phyloP scores from a whole-genome alignment of 2,329 filamentous ascomycete genomes.

The Cordyceps cateniannulata region DNA sequence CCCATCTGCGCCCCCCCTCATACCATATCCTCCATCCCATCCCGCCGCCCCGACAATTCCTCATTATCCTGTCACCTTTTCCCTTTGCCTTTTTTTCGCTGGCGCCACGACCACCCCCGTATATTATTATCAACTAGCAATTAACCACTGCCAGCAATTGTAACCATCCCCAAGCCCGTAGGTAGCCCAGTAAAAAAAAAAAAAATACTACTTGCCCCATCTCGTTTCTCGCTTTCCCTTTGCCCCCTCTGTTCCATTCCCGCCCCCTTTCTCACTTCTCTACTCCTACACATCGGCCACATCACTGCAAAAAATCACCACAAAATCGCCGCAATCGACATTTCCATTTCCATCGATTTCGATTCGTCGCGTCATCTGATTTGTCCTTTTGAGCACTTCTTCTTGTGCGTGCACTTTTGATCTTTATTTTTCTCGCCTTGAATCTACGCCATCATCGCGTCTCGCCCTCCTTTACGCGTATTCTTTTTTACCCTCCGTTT shows the following conservation, averaged over 20 bases:
- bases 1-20: not conserved
- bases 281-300: constrained; percentile 24
- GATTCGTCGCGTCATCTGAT: constrained; percentile 26
- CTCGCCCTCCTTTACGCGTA: constrained; percentile 18
- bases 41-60: constrained; percentile 4
- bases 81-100: not conserved
- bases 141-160: constrained; percentile 15
- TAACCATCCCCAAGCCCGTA: constrained; percentile 22
- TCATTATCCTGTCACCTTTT: not conserved
- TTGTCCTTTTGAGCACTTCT: constrained; percentile 29
- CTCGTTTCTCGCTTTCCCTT: constrained; percentile 9
- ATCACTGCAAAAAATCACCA: constrained; percentile 23
- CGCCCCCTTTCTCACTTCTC: constrained; percentile 13
- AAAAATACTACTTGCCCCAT: constrained; percentile 1
- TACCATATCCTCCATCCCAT: not conserved
- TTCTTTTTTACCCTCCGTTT: not conserved
- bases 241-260: constrained; percentile 10
- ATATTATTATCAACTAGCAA: constrained; percentile 13
- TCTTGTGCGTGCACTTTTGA: constrained; percentile 26
- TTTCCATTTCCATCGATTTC: constrained; percentile 37
- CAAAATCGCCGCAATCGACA: constrained; percentile 20
- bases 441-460: constrained; percentile 20
- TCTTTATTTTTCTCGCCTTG: constrained; percentile 22
- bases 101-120: constrained; percentile 3
- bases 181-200: constrained; percentile 12